Percentiles rank a stretch among this genome's conserved stretches.
These are phyloP conservation scores for Ascochyta clinopodiicola DNA, from an alignment of 2,329 filamentous ascomycete genomes.

Conservation along the genomic window DNA sequence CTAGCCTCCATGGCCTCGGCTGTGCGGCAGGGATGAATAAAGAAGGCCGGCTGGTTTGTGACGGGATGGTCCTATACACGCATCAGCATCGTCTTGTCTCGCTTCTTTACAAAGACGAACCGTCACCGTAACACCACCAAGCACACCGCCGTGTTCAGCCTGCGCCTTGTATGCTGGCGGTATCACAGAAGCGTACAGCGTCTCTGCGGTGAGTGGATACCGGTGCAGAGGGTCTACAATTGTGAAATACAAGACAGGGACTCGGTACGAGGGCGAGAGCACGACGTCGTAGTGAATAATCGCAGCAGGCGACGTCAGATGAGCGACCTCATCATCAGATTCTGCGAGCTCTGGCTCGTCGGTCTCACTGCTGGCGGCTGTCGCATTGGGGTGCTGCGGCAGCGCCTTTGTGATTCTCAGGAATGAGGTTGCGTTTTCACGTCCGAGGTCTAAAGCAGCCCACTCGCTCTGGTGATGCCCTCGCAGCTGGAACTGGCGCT, in stretches of 20 bases:
- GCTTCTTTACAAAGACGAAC: constrained; percentile 28
- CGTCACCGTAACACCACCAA: constrained; percentile 49
- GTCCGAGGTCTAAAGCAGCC: constrained; percentile 29
- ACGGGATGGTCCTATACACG: constrained; percentile 77
- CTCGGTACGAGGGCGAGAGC: constrained; percentile 53
- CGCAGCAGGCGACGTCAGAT: not conserved
- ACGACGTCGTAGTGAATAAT: constrained; percentile 51
- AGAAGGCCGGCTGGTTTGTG: constrained; percentile 79
- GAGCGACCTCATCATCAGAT: constrained; percentile 26
- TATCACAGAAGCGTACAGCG: constrained; percentile 48
- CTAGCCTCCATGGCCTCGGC: constrained; percentile 75
- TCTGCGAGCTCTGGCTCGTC: constrained; percentile 19
- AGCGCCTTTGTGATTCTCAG: constrained; percentile 33
- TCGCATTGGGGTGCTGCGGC: not conserved
- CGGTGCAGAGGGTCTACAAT: constrained; percentile 38
- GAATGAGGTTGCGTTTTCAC: constrained; percentile 19
- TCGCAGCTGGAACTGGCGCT: constrained; percentile 20
- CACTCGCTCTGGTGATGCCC: constrained; percentile 30
- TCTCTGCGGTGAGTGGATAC: constrained; percentile 40
- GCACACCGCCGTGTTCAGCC: constrained; percentile 44
- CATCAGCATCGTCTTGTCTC: not conserved
- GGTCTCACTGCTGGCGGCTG: not conserved
- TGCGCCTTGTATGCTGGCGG: constrained; percentile 41
- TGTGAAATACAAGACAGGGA: constrained; percentile 54
- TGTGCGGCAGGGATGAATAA: constrained; percentile 91